Percentiles rank a stretch among this genome's conserved stretches.
phyloP scores from a whole-genome alignment of 1,284 basidiomycete species.

The Xerocomus tenax region DNA sequence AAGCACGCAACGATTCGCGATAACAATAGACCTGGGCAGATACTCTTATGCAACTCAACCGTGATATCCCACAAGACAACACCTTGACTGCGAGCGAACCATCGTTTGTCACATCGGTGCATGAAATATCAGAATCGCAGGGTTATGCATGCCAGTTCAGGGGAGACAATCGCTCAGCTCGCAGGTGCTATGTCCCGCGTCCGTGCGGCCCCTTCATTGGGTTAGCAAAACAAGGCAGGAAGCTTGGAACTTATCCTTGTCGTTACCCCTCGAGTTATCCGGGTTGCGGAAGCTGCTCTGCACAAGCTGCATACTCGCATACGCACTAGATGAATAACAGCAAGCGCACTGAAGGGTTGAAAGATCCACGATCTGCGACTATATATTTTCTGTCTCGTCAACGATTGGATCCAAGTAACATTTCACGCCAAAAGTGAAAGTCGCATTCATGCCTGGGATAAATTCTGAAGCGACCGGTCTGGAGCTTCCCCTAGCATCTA shows the following conservation, averaged over 20 bases:
- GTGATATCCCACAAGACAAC: too few species aligned
- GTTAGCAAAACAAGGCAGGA: background rate
- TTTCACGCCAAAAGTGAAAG: background rate
- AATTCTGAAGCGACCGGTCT: background rate
- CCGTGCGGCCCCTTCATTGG: background rate
- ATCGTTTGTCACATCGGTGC: too few species aligned
- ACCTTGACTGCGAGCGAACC: too few species aligned
- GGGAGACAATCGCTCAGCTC: background rate
- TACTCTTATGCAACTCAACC: background rate
- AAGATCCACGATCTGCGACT: background rate
- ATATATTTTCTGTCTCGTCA: background rate
- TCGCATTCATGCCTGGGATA: background rate
- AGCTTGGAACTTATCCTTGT: background rate
- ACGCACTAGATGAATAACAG: background rate
- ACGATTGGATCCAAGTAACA: background rate
- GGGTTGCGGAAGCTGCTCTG: background rate
- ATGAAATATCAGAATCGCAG: background rate
- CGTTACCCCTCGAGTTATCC: background rate
- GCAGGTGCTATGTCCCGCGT: background rate
- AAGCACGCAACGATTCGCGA: too few species aligned
- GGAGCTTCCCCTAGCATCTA: background rate
- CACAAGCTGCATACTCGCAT: background rate
- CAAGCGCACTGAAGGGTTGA: background rate
- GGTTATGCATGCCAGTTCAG: background rate
- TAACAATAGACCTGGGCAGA: background rate